Base-by-base conservation (phyloP, 2,329 filamentous ascomycete species). In the Hymenotorrendiella dingleyae region DNA sequence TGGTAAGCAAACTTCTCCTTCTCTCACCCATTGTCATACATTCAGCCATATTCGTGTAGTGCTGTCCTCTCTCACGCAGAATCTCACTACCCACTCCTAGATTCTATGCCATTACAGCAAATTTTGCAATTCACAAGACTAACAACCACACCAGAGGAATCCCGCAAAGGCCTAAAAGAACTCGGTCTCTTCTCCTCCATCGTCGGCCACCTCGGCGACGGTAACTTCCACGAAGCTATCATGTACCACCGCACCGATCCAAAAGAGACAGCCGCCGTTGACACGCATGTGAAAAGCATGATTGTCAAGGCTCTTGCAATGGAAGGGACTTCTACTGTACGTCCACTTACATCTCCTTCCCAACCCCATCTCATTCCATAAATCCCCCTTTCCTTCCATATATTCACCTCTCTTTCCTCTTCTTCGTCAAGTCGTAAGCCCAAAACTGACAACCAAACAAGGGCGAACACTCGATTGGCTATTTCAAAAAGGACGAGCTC, bases 181-280 rank as follows among this genome's bases (percentile, higher is more conserved):
- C 72, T 94, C 7, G 87, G 86, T 1, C 67, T 94, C 2, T 94
- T 94, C 60, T 86, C 87, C 1, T 87, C 82, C 54, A 85, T 94
- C 19, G 70, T 95, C 2, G 90, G 90, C 6, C 90, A 96, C 58
- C 82, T 95, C 42, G 89, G 90, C 7, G 89, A 95, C 59, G 90
- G 82, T 88, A 62, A 86, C 82, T 58, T 44, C 16, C 43, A 46
- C 26, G 29, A 39, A 17, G 33, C 82, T 59, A 90, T 96, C 64
- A 84, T 95, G 67, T 95, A 94, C 62, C 78, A 91, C 64, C 76
- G 77, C n/a, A 72, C 72, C 20, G 72, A 88, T 45, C 73, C 78
- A 4, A 75, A 69, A 14, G 84, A 95, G 64, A 74, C 76, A 39
- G 80, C 72, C 26, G 83, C 82, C 48, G 86, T 93, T 2, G 84